Evolutionary conservation across 2,329 filamentous ascomycete species (phyloP), one percentile per base, ranked within the genome.

Genomic region (Ceratocystiopsis sp.): DNA sequence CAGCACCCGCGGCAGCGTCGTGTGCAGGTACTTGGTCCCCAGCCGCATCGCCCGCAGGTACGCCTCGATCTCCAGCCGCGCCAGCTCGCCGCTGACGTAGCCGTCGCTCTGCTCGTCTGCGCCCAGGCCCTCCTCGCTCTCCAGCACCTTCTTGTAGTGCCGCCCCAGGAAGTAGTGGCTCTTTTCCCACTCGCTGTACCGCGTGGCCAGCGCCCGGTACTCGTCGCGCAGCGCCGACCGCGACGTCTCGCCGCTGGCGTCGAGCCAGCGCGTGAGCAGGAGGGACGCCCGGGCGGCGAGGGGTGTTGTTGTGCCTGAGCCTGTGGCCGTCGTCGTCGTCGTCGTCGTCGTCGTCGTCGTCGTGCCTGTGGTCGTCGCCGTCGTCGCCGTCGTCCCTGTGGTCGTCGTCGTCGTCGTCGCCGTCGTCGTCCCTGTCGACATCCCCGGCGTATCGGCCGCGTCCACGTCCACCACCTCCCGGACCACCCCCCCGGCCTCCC

Each of bases 91-190:
- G 12, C 75, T 83, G 44, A 91, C 62, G 53, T 78, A 86, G 46
- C 73, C 68, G 43, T 86, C 80, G 37, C 73, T 78, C 59, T 94
- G 86, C 49, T 87, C 86, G 25, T 80, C 74, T 16, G 74, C 67
- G 35, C 80, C 78, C 42, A 93, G 73, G 2, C 72, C 66, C 59
- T 85, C 87, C 58, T 96, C 86, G 0, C 85, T 84, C 53, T 96
- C 89, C 3, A 95, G 66, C 4, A 96, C 73, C 59, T 95, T 98
- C 58, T 94, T 93, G 69, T 98, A 98, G 60, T 96, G 86, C 39
- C 89, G 85, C 6, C 91, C 91, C 11, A 99, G 72, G 58, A 95
- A 94, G 58, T 96, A 98, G 57, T 96, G 89, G 0, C 85, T 87
- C 60, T 95, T 96, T 57, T 98, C 91, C 87, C 89, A 98, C 42